Evolutionary conservation across 768 basidiomycete genomes (phyloP).

Genomic region (Mycena vulgaris): DNA sequence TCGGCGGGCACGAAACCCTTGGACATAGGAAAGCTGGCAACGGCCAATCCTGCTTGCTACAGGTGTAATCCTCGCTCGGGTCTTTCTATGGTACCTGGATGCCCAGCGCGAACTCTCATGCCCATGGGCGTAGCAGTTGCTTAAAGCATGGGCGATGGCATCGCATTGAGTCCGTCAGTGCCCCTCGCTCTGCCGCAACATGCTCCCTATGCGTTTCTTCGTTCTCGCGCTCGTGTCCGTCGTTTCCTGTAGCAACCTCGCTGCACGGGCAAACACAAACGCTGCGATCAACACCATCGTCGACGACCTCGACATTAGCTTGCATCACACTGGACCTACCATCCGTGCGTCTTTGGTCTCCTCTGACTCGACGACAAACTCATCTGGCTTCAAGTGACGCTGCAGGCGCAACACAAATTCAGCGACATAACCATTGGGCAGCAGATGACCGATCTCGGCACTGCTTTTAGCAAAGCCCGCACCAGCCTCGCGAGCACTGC

Average conservation of each 20-base stretch:
- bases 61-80: too few species aligned
- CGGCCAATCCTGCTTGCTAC: not conserved
- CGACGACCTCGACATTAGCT: conserved; percentile 8
- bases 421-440: conserved; percentile 18
- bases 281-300: conserved; percentile 11
- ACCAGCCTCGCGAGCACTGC: conserved; percentile 20
- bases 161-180: not conserved
- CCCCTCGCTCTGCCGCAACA: not conserved
- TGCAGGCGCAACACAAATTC: conserved; percentile 24
- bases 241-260: conserved; percentile 5
- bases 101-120: conserved; percentile 1
- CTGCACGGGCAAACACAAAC: conserved; percentile 22
- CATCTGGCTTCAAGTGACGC: conserved; percentile 11
- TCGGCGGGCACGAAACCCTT: too few species aligned
- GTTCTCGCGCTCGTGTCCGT: conserved; percentile 17
- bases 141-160: not conserved
- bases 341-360: conserved; percentile 1
- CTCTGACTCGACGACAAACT: not conserved
- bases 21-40: too few species aligned
- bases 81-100: too few species aligned
- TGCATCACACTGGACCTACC: conserved; percentile 15
- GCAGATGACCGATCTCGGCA: conserved; percentile 15
- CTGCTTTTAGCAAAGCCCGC: conserved; percentile 14
- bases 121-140: not conserved
- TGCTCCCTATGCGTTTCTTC: not conserved